phyloP scores from a whole-genome alignment of 1,284 basidiomycete genomes.

The Heterobasidion parviporum region DNA sequence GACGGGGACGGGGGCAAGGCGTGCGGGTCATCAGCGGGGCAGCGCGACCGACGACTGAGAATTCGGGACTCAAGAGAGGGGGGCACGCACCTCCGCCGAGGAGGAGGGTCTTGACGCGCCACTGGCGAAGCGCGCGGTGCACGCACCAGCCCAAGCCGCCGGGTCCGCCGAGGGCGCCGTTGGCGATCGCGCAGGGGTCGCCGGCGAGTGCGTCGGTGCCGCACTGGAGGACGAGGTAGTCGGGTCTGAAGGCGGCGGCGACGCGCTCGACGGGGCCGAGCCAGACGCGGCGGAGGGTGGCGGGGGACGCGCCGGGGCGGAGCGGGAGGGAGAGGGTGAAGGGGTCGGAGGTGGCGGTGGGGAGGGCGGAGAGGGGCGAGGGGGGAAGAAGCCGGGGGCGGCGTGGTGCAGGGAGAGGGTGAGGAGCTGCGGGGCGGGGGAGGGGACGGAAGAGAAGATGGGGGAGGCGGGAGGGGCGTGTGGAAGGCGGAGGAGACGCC shows the following conservation, averaged over 20 bases:
- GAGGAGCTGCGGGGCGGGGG: constrained; percentile 45
- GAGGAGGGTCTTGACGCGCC: constrained; percentile 53
- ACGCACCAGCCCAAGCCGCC: constrained; percentile 72
- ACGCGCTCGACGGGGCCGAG: constrained; percentile 55
- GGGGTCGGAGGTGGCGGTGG: constrained; percentile 47
- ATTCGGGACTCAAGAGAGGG: neutral
- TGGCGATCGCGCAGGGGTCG: constrained; percentile 74
- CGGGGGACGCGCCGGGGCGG: constrained; percentile 50
- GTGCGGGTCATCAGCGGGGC: constrained; percentile 5
- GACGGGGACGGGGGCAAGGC: neutral
- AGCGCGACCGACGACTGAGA: neutral
- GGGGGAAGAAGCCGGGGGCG: constrained; percentile 80
- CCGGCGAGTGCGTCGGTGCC: constrained; percentile 82
- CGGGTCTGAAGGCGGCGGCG: constrained; percentile 59
- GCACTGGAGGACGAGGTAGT: constrained; percentile 79
- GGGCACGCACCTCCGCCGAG: constrained; percentile 52
- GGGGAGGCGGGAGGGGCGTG: constrained; percentile 9
- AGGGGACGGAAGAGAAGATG: constrained; percentile 12
- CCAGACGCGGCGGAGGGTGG: constrained; percentile 62
- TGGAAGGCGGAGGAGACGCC: constrained; percentile 78
- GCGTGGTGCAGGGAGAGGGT: constrained; percentile 83
- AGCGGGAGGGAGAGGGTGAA: constrained; percentile 76
- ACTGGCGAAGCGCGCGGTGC: constrained; percentile 40
- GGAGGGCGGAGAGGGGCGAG: constrained; percentile 45
- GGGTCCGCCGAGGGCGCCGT: constrained; percentile 58